Evolutionary conservation across 768 basidiomycete genomes (phyloP).

Genomic region (Lactarius sp.): DNA sequence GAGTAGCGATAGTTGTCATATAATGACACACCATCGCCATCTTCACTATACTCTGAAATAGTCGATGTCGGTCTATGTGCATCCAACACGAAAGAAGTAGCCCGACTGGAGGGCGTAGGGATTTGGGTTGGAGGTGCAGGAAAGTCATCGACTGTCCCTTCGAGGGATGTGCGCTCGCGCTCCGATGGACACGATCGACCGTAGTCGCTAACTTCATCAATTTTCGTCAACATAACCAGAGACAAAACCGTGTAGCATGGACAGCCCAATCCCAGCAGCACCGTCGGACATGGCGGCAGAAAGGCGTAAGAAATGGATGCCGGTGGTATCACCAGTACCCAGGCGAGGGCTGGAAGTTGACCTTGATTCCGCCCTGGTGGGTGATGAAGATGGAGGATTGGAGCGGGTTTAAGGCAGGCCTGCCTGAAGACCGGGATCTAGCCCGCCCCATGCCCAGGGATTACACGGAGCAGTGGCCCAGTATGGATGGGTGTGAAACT

Average conservation of each 20-base stretch:
- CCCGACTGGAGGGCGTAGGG: constrained; percentile 11
- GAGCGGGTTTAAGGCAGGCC: background rate
- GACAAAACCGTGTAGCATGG: constrained; percentile 51
- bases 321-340: background rate
- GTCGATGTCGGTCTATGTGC: constrained; percentile 10
- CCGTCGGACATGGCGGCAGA: constrained; percentile 49
- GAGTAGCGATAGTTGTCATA: constrained; percentile 81
- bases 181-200: constrained; percentile 12
- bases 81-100: background rate
- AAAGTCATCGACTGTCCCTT: constrained; percentile 23
- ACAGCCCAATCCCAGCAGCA: constrained; percentile 64
- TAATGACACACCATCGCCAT: constrained; percentile 68
- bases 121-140: constrained; percentile 21
- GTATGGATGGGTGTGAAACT: background rate
- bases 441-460: background rate
- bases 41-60: constrained; percentile 32
- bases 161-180: constrained; percentile 17
- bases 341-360: constrained; percentile 1
- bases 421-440: background rate
- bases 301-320: constrained; percentile 26
- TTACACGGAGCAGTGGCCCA: background rate
- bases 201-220: constrained; percentile 22
- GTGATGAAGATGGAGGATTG: background rate
- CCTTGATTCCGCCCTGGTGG: background rate
- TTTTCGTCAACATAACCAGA: constrained; percentile 34